Percentiles rank a stretch among this genome's conserved stretches.
These are phyloP conservation scores for Trypanosoma boissoni DNA, from an alignment of 208 protist genomes.

Conservation along the genomic window DNA sequence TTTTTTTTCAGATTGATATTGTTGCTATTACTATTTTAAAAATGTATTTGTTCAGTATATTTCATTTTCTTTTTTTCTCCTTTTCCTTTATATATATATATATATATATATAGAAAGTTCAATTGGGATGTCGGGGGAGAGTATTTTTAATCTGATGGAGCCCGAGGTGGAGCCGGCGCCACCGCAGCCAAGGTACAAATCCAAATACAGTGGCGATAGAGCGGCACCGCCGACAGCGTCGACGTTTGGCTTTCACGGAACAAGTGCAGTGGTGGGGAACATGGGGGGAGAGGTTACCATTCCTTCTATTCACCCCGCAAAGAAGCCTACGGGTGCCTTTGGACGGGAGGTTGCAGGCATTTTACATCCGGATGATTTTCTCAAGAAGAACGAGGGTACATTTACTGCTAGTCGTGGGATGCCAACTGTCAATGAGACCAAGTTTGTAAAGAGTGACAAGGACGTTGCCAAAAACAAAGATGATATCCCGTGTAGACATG, in stretches of 20 bases:
- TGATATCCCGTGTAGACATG: slow-evolving; percentile 67
- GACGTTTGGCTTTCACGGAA: slow-evolving; percentile 87
- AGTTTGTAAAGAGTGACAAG: slow-evolving; percentile 71
- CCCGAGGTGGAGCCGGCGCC: slow-evolving; percentile 13
- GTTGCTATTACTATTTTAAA: no score
- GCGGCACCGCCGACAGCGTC: slow-evolving; percentile 78
- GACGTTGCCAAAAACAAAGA: slow-evolving; percentile 54
- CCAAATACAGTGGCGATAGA: slow-evolving; percentile 34
- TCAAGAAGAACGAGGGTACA: slow-evolving; percentile 78
- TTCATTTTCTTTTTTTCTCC: slow-evolving; percentile 15
- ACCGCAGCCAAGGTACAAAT: slow-evolving; percentile 16
- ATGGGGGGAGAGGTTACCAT: slow-evolving; percentile 73
- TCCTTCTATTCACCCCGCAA: slow-evolving; percentile 71
- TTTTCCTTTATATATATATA: background rate
- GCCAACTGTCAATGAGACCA: slow-evolving; percentile 62
- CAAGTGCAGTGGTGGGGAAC: slow-evolving; percentile 80
- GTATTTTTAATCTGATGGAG: slow-evolving; percentile 78
- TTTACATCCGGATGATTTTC: slow-evolving; percentile 60
- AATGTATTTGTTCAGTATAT: no score
- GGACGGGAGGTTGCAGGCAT: slow-evolving; percentile 60
- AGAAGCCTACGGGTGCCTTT: slow-evolving; percentile 80
- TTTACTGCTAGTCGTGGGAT: slow-evolving; percentile 73
- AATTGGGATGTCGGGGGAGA: slow-evolving; percentile 80
- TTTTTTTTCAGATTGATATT: no score
- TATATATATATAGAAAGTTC: background rate